Evolutionary conservation across 2,329 filamentous ascomycete species (phyloP), one percentile per base, ranked within the genome.

Genomic region (Claviceps purpurea): DNA sequence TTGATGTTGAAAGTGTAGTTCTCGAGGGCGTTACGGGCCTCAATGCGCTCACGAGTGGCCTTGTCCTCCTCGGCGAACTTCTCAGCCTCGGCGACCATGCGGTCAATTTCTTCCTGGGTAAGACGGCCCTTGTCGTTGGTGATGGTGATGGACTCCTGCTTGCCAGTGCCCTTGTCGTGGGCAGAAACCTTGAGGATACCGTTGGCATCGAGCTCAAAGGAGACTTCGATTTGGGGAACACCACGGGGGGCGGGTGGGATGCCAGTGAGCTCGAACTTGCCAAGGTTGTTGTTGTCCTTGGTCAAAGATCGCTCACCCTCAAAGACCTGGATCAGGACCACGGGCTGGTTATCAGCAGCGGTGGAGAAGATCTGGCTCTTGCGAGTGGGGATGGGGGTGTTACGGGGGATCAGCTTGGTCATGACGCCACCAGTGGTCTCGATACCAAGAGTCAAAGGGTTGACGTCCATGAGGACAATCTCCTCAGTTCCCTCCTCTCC

Each of bases 51-150:
- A 68, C 89, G 89, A 65, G 88, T 94, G 58, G 90, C 90, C 83
- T 97, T 97, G 78, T 98, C 93, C 75, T 97, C 93, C 72, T 98
- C 93, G 67, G 93, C 93, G 70, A 90, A 97, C 76, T 96, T 88
- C 82, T 97, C 93, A 56, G 93, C 93, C 75, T 98, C 93, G 61
- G 85, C 84, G 58, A 98, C 89, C 93, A 98, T 98, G 72, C 93
- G 93, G 72, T 97, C 91, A 63, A 98, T 98, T 73, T 98, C 93
- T 62, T 98, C 93, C 65, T 86, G 85, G 63, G 86, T 89, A 50
- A 98, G 85, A 70, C 93, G 91, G 61, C 93, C 93, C 84, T 97
- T 97, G 76, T 98, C 93, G 76, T 98, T 97, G 75, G 87, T 97
- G 69, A 98, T 98, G 63, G 93, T 97, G 71, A 98, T 97, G 58